phyloP scores from a whole-genome alignment of 208 protist species.

The Crithidia brevicula region DNA sequence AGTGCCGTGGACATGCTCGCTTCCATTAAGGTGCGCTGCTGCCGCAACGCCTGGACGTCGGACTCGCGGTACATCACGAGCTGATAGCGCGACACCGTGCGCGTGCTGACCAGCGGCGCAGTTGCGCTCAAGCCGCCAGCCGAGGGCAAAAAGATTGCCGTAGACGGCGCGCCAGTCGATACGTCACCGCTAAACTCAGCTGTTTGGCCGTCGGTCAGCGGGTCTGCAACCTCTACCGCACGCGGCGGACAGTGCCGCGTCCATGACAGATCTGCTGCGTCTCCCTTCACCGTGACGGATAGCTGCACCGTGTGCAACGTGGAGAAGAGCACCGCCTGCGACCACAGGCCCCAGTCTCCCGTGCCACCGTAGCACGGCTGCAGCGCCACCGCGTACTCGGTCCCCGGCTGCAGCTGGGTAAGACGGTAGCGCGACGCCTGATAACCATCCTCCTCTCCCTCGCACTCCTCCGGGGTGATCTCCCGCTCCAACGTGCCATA shows the following conservation, averaged over 20 bases:
- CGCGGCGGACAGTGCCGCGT: slow-evolving; percentile 9
- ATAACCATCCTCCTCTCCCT: neutral
- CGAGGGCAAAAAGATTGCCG: neutral
- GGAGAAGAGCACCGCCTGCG: slow-evolving; percentile 62
- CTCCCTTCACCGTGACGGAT: slow-evolving; percentile 34
- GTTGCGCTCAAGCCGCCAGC: slow-evolving; percentile 1
- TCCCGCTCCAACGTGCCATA: slow-evolving; percentile 33
- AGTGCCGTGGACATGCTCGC: slow-evolving; percentile 13
- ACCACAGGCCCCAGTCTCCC: slow-evolving; percentile 85
- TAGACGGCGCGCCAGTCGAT: neutral
- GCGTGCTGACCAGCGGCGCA: slow-evolving; percentile 12
- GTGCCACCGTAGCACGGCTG: slow-evolving; percentile 83
- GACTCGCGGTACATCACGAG: slow-evolving; percentile 45
- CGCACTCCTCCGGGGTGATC: slow-evolving; percentile 31
- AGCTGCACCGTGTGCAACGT: slow-evolving; percentile 64
- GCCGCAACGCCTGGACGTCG: slow-evolving; percentile 23
- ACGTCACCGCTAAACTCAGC: neutral
- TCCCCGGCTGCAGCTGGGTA: slow-evolving; percentile 60
- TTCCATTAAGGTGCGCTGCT: slow-evolving; percentile 22
- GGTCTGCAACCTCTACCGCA: slow-evolving; percentile 17
- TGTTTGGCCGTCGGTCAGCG: neutral
- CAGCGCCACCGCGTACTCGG: slow-evolving; percentile 83
- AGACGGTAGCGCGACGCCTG: slow-evolving; percentile 48
- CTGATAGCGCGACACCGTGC: slow-evolving; percentile 51
- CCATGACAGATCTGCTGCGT: slow-evolving; percentile 53